These are phyloP conservation scores for Senecio squalidus DNA, from an alignment of 140 eudicot species.

Conservation along the genomic window DNA sequence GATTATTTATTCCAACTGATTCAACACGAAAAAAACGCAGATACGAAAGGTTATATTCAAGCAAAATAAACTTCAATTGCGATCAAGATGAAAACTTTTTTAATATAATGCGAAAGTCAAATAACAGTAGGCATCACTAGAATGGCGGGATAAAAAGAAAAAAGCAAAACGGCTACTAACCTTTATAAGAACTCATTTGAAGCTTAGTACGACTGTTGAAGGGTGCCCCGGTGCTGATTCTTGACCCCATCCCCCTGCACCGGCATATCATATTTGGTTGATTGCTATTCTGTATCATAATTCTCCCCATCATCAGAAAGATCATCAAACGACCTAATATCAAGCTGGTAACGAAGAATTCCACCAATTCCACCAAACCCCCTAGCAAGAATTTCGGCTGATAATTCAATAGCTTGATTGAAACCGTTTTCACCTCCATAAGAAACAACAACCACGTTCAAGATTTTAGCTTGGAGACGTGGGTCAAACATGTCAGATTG, in stretches of 20 bases:
- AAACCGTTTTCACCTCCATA: slow-evolving; percentile 57
- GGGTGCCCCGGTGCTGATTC: slow-evolving; percentile 28
- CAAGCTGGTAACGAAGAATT: slow-evolving; percentile 51
- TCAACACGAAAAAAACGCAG: background rate
- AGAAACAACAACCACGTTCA: slow-evolving; percentile 50
- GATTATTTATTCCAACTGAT: slow-evolving; percentile 25
- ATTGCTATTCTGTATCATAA: slow-evolving; percentile 54
- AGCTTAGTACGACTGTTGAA: slow-evolving; percentile 11
- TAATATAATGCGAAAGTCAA: too few species aligned
- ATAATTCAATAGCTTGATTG: slow-evolving; percentile 47
- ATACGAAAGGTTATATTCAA: background rate
- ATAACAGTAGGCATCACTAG: background rate
- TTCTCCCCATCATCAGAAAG: slow-evolving; percentile 43
- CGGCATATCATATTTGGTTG: slow-evolving; percentile 20
- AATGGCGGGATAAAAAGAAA: background rate
- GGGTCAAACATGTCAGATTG: slow-evolving; percentile 53
- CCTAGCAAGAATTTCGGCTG: slow-evolving; percentile 44
- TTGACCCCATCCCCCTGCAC: slow-evolving; percentile 37
- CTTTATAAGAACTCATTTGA: slow-evolving; percentile 23
- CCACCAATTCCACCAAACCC: slow-evolving; percentile 66
- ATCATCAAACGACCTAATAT: slow-evolving; percentile 45
- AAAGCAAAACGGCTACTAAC: slow-evolving; percentile 7
- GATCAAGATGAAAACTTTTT: background rate
- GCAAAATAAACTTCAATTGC: background rate
- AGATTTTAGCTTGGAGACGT: slow-evolving; percentile 47